Evolutionary conservation across 1,284 basidiomycete species (phyloP).

Genomic region (Cryptococcus hybrid): DNA sequence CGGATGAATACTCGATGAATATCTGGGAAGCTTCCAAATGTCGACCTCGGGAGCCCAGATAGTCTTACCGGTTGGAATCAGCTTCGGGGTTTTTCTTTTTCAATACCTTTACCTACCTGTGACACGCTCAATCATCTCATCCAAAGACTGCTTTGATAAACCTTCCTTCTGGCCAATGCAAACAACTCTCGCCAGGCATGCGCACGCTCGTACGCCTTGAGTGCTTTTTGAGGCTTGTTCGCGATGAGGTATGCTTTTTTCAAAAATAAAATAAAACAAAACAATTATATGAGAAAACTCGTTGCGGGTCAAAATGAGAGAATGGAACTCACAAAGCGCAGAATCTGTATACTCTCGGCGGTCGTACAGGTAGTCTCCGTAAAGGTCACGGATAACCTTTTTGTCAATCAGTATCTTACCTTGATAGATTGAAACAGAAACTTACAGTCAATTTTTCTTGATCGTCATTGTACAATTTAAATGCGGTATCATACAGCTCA

Average conservation of each 20-base stretch:
- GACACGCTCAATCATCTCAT: conserved; percentile 66
- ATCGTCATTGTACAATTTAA: conserved; percentile 68
- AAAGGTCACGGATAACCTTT: conserved; percentile 66
- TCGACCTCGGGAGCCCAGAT: conserved; percentile 73
- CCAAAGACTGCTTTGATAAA: conserved; percentile 58
- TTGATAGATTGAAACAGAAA: background rate
- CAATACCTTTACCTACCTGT: conserved; percentile 56
- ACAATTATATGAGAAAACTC: too few species aligned
- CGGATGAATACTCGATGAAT: conserved; percentile 78
- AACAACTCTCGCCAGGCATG: conserved; percentile 89
- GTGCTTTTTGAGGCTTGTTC: conserved; percentile 63
- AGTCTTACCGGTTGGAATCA: conserved; percentile 56
- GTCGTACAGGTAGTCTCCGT: conserved; percentile 87
- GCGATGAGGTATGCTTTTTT: conserved; percentile 69
- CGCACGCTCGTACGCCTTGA: conserved; percentile 80
- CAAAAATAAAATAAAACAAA: too few species aligned
- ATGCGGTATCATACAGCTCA: conserved; percentile 69
- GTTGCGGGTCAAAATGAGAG: background rate
- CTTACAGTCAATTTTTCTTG: conserved; percentile 61
- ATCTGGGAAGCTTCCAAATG: conserved; percentile 78
- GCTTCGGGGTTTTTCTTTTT: too few species aligned
- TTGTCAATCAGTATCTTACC: background rate
- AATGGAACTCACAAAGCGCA: conserved; percentile 60
- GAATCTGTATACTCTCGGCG: conserved; percentile 79
- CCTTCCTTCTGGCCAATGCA: conserved; percentile 60